Evolutionary conservation across 805 yeast genomes (phyloP), one percentile per base, ranked within the genome.

Genomic region (Starmerella geochares): DNA sequence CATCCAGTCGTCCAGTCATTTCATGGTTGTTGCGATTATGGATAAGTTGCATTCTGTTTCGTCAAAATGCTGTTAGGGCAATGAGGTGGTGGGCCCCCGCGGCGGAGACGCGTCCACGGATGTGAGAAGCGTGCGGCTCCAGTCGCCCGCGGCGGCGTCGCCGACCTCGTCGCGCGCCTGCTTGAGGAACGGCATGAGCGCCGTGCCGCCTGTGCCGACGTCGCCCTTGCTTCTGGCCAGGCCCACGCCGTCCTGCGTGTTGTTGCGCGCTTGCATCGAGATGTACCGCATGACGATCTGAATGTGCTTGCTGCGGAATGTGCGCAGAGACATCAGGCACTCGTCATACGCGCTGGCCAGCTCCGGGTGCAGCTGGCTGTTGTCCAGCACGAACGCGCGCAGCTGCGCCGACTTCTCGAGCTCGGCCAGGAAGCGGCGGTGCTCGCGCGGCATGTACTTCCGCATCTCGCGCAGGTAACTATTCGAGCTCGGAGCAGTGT

Each of bases 81-180:
- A n/a, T n/a, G n/a, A n/a, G n/a, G n/a, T n/a, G n/a, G n/a, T n/a
- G n/a, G n/a, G n/a, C n/a, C n/a, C n/a, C n/a, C n/a, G n/a, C n/a
- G n/a, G n/a, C 21, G 37, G 37, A 9, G 38, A 17, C 9, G 29
- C 10, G 25, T 24, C 47, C 11, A 39, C 46, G n/a, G 38, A 10
- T 50, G 58, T 61, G 37, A 70, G 59, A 31, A 70, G 49, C 54
- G 90, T 74, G 62, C 78, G 78, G 63, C 95, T 95, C 96, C 96
- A 87, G 43, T 71, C 75, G 49, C 95, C 90, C 23, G 95, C 95
- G 20, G 96, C 95, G 11, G 87, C 78, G 59, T 83, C 92, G 38
- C 95, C 95, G 2, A 96, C 88, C 64, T 88, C 96, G 67, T 88
- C 96, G 65, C 96, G 77, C 58, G 96, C 90, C 66, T 90, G 96